Evolutionary conservation across 2,329 filamentous ascomycete genomes (phyloP), one percentile per base, ranked within the genome.

Genomic region (Pseudocercospora pini-densiflorae): DNA sequence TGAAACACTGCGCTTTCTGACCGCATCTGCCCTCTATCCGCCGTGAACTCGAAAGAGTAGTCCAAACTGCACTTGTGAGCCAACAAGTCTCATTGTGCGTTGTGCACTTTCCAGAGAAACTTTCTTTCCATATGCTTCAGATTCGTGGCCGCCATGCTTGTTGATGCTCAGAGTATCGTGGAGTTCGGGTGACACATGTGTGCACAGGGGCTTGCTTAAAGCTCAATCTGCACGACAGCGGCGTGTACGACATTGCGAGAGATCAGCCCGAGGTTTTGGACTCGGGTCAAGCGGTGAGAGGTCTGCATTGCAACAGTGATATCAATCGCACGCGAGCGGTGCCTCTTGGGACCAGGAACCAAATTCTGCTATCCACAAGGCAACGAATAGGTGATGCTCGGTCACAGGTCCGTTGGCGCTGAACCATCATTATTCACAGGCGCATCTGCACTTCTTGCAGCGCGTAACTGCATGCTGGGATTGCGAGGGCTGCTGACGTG

Each of bases 401-500:
- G 49, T 24, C 21, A 27, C 49, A 53, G 5, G 23, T 53, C 49
- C 49, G 49, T 23, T 16, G 49, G 49, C 49, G 49, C 49, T 47
- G 8, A 8, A 12, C 14, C 45, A 8, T 14, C 5, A 19, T 14
- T 4, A 19, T 16, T 27, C 14, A 9, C 24, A 16, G 19, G 19
- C 19, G 19, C 12, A 23, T 53, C 19, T 16, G 49, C 49, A 27
- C 21, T 23, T 12, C 19, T 16, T 31, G 54, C 19, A 31, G 55
- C 55, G 55, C 55, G 55, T 40, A 43, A 23, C 55, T 23, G 55
- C 55, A 43, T 23, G 36, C 55, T 40, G 33, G 19, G 19, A n/a
- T 23, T 43, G 55, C 33, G 31, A n/a, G 19, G 29, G 29, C 19
- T 31, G 55, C 55, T 59, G 55, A 59, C 55, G 55, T 59, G 55